phyloP scores from a whole-genome alignment of 1,139 yeast genomes.

The Geotrichum aggregatum region DNA sequence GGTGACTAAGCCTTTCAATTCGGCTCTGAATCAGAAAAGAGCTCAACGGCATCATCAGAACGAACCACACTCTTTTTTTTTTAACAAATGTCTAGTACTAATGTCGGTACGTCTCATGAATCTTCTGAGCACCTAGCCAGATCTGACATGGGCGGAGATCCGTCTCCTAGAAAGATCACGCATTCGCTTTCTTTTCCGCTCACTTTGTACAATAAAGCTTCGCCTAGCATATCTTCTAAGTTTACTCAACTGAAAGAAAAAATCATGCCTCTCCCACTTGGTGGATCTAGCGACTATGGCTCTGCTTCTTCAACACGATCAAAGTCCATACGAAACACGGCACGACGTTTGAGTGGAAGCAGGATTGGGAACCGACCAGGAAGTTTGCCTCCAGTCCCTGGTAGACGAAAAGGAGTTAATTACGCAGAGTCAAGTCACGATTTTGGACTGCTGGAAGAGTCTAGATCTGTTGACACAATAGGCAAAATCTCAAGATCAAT shows the following conservation, averaged over 20 bases:
- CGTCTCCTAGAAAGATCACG: not conserved
- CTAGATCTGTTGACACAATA: not conserved
- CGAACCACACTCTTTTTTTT: not conserved
- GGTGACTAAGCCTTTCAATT: too few species aligned
- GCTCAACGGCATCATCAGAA: constrained; percentile 22
- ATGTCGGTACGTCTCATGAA: not conserved
- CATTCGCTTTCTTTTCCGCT: constrained; percentile 4
- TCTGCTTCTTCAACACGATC: not conserved
- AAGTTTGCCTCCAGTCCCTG: not conserved
- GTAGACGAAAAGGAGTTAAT: not conserved
- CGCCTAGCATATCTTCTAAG: not conserved
- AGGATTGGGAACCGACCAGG: not conserved
- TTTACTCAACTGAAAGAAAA: constrained; percentile 3
- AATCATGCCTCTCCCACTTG: not conserved
- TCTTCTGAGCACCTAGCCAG: not conserved
- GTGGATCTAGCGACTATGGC: not conserved
- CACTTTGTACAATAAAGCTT: not conserved
- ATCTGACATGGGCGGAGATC: not conserved
- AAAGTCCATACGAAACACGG: not conserved
- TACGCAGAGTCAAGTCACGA: not conserved
- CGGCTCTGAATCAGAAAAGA: too few species aligned
- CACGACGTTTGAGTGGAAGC: constrained; percentile 3
- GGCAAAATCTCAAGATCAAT: not conserved
- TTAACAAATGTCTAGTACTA: constrained; percentile 7
- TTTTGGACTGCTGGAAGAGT: not conserved